phyloP scores from a whole-genome alignment of 345 rosid genomes.

The Kernera saxatilis region DNA sequence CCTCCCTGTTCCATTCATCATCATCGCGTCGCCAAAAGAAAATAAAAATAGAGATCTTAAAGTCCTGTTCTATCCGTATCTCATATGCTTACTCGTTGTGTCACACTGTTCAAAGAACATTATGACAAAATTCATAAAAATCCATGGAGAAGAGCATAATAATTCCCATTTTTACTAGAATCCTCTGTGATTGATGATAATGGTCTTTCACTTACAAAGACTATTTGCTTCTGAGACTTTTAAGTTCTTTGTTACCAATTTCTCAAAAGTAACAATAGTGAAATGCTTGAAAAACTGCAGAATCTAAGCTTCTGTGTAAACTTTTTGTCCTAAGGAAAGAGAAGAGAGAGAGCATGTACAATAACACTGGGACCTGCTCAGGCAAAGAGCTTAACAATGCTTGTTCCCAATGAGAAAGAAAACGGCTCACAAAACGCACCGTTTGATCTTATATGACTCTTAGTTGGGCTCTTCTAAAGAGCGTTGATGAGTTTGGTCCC shows the following conservation, averaged over 20 bases:
- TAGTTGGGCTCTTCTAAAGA: not conserved
- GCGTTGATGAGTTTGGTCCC: slow-evolving; percentile 54
- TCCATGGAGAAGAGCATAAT: slow-evolving; percentile 12
- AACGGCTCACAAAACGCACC: not conserved
- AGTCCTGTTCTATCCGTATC: not conserved
- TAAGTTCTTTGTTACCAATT: too few species aligned
- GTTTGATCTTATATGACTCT: not conserved
- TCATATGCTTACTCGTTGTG: slow-evolving; percentile 14
- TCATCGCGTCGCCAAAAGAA: not conserved
- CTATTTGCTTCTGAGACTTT: not conserved
- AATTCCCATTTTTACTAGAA: not conserved
- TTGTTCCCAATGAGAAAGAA: not conserved
- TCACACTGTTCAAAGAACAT: slow-evolving; percentile 24
- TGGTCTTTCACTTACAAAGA: not conserved
- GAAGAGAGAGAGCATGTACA: slow-evolving; percentile 19
- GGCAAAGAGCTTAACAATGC: not conserved
- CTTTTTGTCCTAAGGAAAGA: not conserved
- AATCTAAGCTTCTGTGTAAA: not conserved
- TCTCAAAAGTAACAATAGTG: not conserved
- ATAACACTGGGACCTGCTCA: not conserved
- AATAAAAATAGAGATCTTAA: not conserved
- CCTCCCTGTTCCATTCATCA: not conserved
- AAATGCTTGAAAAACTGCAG: not conserved
- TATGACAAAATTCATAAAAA: slow-evolving; percentile 5
- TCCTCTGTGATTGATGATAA: not conserved